Percentiles rank a stretch among this genome's conserved stretches.
These are phyloP conservation scores for Harringtonia aguacate DNA, from an alignment of 2,329 filamentous ascomycete species.

Conservation along the genomic window DNA sequence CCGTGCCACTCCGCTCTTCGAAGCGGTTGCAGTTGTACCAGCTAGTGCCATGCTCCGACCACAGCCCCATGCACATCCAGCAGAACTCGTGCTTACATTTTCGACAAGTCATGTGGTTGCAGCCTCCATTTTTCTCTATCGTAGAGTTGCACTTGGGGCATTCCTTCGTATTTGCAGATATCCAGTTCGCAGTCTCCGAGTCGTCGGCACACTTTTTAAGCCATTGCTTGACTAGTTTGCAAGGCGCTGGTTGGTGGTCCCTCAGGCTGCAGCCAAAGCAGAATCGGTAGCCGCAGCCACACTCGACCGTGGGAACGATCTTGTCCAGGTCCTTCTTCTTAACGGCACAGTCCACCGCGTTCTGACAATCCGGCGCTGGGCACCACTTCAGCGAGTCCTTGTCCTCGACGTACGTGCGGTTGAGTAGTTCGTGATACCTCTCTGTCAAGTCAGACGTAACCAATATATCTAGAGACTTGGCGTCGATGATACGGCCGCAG, in stretches of 20 bases:
- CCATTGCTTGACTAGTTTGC: conserved; percentile 86
- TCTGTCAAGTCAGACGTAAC: conserved; percentile 43
- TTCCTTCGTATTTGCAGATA: conserved; percentile 97
- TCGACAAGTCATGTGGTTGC: conserved; percentile 95
- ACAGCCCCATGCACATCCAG: conserved; percentile 99
- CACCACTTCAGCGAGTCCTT: conserved; percentile 96
- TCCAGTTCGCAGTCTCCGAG: conserved; percentile 98
- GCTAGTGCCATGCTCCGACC: conserved; percentile 96
- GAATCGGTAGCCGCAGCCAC: conserved; percentile 75
- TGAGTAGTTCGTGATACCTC: conserved; percentile 77
- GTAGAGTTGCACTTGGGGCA: conserved; percentile 94
- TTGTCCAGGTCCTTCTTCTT: conserved; percentile 79
- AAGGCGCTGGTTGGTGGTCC: conserved; percentile 91
- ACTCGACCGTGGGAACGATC: conserved; percentile 84
- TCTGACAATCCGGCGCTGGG: conserved; percentile 92
- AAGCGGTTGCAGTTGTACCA: conserved; percentile 99
- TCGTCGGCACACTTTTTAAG: conserved; percentile 98
- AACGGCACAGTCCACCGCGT: conserved; percentile 78
- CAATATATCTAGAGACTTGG: conserved; percentile 73
- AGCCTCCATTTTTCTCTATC: conserved; percentile 97
- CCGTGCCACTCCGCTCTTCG: conserved; percentile 87
- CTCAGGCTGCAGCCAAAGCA: conserved; percentile 88
- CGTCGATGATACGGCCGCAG: conserved; percentile 85
- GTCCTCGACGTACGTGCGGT: conserved; percentile 92
- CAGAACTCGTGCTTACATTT: conserved; percentile 97